Conservation (phyloP, 73 alveolate genomes). For the Paramecium sexaurelia region DNA sequence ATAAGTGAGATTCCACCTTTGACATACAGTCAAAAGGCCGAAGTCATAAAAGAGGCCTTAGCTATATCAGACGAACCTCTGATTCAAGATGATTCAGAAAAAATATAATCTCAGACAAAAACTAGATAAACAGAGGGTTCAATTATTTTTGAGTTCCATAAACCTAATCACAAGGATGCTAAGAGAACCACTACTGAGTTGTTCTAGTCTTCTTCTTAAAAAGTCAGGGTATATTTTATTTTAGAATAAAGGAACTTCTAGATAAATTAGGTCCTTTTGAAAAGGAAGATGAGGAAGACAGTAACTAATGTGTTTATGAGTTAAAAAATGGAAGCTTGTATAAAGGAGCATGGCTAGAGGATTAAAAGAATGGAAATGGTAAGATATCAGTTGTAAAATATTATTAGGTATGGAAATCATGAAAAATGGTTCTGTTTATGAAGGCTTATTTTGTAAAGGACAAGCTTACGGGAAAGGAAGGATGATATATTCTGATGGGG, state of each 20-base stretch:
- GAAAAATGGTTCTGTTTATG: slow-evolving; percentile 56
- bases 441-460: slow-evolving; percentile 64
- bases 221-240: neutral
- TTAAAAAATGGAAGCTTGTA: slow-evolving; percentile 67
- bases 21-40: neutral
- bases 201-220: neutral
- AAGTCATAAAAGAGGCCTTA: neutral
- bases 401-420: slow-evolving; percentile 51
- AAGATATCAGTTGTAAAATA: neutral
- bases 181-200: neutral
- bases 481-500: neutral
- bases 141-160: neutral
- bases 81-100: neutral
- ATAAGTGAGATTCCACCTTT: neutral
- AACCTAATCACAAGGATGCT: neutral
- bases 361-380: slow-evolving; percentile 72
- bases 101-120: neutral
- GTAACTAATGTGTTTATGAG: slow-evolving; percentile 18
- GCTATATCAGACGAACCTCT: neutral
- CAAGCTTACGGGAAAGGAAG: neutral
- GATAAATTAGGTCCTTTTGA: slow-evolving; percentile 5
- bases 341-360: slow-evolving; percentile 64
- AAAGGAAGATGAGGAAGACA: slow-evolving; percentile 2
- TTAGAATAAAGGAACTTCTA: neutral
- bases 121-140: slow-evolving; percentile 9